Percentiles rank a stretch among this genome's conserved stretches.
phyloP scores from a whole-genome alignment of 805 yeast genomes.

The Ogataea methanolica region DNA sequence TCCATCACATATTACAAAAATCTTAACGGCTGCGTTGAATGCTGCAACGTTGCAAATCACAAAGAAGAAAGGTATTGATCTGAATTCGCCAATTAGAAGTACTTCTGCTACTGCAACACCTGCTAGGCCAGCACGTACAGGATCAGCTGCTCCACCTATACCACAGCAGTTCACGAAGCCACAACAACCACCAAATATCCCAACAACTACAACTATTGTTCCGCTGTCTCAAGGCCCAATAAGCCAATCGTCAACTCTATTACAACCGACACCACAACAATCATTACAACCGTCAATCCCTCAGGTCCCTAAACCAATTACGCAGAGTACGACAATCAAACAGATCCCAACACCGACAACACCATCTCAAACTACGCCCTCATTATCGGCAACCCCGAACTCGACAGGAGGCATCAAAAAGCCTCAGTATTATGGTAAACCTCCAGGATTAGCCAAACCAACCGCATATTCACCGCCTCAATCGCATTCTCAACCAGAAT shows the following conservation, averaged over 20 bases:
- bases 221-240: not conserved
- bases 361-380: constrained; percentile 13
- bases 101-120: constrained; percentile 8
- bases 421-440: constrained; percentile 27
- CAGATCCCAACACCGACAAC: not conserved
- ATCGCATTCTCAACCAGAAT: not conserved
- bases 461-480: not conserved
- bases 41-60: constrained; percentile 66
- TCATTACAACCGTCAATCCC: not conserved
- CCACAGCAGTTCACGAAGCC: not conserved
- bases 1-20: constrained; percentile 75
- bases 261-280: not conserved
- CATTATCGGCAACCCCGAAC: constrained; percentile 26
- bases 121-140: constrained; percentile 25
- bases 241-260: not conserved
- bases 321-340: not conserved
- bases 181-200: not conserved
- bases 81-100: constrained; percentile 6
- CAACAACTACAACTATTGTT: constrained; percentile 2
- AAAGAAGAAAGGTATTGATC: constrained; percentile 43
- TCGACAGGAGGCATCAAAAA: constrained; percentile 18
- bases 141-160: constrained; percentile 1
- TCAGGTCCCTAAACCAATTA: not conserved
- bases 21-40: constrained; percentile 74
- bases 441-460: constrained; percentile 6